Base-by-base conservation (phyloP, 2,329 filamentous ascomycete species). In the Didymella segeticola region DNA sequence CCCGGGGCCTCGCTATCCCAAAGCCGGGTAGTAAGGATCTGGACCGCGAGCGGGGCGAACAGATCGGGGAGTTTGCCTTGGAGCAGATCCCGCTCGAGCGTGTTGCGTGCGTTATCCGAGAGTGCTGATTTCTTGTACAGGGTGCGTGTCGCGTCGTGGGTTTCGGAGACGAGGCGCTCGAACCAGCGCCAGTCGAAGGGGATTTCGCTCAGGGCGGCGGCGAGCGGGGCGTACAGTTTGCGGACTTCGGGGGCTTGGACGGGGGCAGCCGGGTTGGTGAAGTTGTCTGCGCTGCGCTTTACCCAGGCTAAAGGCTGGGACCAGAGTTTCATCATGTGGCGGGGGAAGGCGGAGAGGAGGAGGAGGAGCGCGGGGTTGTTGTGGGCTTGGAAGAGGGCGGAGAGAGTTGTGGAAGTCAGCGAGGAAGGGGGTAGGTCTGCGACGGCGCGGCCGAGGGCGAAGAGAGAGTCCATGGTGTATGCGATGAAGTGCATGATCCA, bases 401-500 rank as follows among this genome's bases (percentile, higher is more conserved):
- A 58, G 31, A 74, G 62, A 8, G 62, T 31, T n/a, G 62, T 43
- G 19, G 69, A 61, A 1, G 69, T 68, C 60, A 60, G 89, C 23
- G 69, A 50, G 23, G 63, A 64, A n/a, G 66, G 36, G 43, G 53
- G 56, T 2, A 60, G 39, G 36, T 61, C 46, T 37, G 62, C 49
- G 12, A 74, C 19, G 8, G 50, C 47, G 47, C 62, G 66, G 0
- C 67, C 67, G 5, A 72, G 31, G 6, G 62, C 51, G 48, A 76
- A 65, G 41, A 87, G 70, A 25, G 82, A 80, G 61, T 84, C 81
- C 33, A 86, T 67, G 23, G 86, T 74, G 65, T 80, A 86, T 17
- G 80, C 76, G 56, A 82, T 79, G 45, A 87, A 78, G 58, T 93
- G 88, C 29, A 92, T 80, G 0, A 85, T 85, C 93, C 93, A 97